Conservation (phyloP, 2,329 filamentous ascomycete species). For the Aureobasidium sp. region DNA sequence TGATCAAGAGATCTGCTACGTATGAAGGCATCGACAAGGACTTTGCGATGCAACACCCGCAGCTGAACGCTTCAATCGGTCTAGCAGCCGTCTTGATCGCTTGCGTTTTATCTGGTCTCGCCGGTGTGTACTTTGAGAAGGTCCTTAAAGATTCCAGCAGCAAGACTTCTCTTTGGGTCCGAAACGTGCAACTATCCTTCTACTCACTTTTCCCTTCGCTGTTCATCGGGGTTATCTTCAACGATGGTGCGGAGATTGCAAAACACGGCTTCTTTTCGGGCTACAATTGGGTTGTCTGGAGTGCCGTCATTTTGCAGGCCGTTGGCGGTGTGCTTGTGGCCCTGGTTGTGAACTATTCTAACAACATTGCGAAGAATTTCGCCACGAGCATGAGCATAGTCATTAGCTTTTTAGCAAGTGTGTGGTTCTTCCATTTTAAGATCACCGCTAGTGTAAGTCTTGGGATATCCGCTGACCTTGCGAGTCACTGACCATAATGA, state of each 20-base stretch:
- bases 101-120: constrained; percentile 74
- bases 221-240: constrained; percentile 76
- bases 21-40: constrained; percentile 79
- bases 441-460: constrained; percentile 63
- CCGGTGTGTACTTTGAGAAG: constrained; percentile 84
- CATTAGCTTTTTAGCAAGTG: constrained; percentile 75
- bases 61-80: constrained; percentile 73
- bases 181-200: constrained; percentile 89
- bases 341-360: constrained; percentile 72
- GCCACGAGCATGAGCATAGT: constrained; percentile 89
- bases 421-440: constrained; percentile 76
- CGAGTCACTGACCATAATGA: not conserved
- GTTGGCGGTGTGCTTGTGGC: constrained; percentile 77
- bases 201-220: constrained; percentile 89
- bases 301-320: constrained; percentile 74
- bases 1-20: constrained; percentile 70
- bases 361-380: constrained; percentile 91
- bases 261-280: constrained; percentile 88
- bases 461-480: not conserved
- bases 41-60: constrained; percentile 43
- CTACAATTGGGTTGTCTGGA: constrained; percentile 89
- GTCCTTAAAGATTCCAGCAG: constrained; percentile 77
- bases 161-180: constrained; percentile 77
- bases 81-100: constrained; percentile 70
- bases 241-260: constrained; percentile 77